These are phyloP conservation scores for Mycena citricolor DNA, from an alignment of 1,284 basidiomycete genomes.

Conservation along the genomic window DNA sequence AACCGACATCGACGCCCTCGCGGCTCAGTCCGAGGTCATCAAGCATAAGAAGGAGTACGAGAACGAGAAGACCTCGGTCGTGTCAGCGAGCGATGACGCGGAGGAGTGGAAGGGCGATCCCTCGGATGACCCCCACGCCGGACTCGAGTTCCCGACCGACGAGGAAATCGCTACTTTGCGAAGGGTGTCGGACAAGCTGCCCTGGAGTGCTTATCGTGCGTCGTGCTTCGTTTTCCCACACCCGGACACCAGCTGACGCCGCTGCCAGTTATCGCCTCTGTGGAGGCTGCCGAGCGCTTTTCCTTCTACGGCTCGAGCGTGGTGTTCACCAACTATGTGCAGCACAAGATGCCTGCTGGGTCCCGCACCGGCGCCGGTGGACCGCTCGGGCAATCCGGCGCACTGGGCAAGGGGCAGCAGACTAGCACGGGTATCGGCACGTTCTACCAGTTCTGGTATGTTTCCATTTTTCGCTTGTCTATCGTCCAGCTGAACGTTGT, in stretches of 20 bases:
- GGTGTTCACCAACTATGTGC: constrained; percentile 75
- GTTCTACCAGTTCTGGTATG: constrained; percentile 61
- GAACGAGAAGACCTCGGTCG: no score
- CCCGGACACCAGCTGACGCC: constrained; percentile 18
- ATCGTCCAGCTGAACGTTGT: neutral
- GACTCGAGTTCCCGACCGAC: constrained; percentile 14
- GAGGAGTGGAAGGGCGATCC: no score
- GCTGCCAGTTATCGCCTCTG: constrained; percentile 59
- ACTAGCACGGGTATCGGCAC: constrained; percentile 69
- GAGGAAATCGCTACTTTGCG: constrained; percentile 12
- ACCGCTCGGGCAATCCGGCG: constrained; percentile 61
- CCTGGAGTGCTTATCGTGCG: constrained; percentile 25
- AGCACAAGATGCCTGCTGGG: constrained; percentile 63
- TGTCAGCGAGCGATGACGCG: no score
- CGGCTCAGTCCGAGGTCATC: constrained; percentile 3
- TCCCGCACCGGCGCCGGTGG: constrained; percentile 70
- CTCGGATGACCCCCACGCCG: constrained; percentile 18
- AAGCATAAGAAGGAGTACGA: no score
- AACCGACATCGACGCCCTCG: constrained; percentile 5
- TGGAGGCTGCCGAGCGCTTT: constrained; percentile 77
- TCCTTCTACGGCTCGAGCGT: constrained; percentile 66
- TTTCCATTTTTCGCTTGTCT: constrained; percentile 6
- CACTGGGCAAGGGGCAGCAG: constrained; percentile 58
- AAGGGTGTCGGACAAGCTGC: constrained; percentile 11
- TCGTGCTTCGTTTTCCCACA: constrained; percentile 23